Percentiles rank a stretch among this genome's conserved stretches.
phyloP scores from a whole-genome alignment of 176 grass and related monocot species.

The Canna indica region DNA sequence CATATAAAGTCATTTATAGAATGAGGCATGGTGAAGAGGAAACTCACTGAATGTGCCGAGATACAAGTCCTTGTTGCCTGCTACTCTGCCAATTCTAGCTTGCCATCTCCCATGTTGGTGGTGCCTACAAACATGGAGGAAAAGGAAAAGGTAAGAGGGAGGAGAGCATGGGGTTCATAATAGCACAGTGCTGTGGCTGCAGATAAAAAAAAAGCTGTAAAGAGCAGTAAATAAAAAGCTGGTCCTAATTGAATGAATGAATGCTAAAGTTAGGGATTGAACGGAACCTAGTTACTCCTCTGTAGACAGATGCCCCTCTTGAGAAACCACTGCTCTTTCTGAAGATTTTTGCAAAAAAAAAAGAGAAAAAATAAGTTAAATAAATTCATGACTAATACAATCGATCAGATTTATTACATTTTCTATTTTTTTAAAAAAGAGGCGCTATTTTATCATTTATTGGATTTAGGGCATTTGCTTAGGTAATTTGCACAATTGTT shows the following conservation, averaged over 20 bases:
- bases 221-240: slow-evolving; percentile 23
- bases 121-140: slow-evolving; percentile 45
- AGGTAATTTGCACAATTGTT: too few species aligned
- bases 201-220: slow-evolving; percentile 32
- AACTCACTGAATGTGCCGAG: slow-evolving; percentile 94
- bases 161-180: slow-evolving; percentile 18
- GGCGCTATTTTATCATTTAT: too few species aligned
- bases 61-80: slow-evolving; percentile 93
- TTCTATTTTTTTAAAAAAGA: too few species aligned
- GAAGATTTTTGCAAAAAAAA: background rate
- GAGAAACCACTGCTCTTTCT: slow-evolving; percentile 98
- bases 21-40: background rate
- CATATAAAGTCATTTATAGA: too few species aligned
- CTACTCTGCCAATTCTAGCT: slow-evolving; percentile 89
- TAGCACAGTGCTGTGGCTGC: slow-evolving; percentile 6
- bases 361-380: background rate
- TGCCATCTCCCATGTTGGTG: slow-evolving; percentile 98
- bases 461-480: too few species aligned
- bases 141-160: slow-evolving; percentile 1
- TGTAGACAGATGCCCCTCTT: slow-evolving; percentile 88
- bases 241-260: slow-evolving; percentile 1
- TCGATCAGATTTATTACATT: background rate
- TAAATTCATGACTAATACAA: background rate
- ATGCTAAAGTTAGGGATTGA: slow-evolving; percentile 16
- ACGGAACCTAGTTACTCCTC: slow-evolving; percentile 95